Evolutionary conservation across 352 stramenopile genomes (phyloP), one percentile per base, ranked within the genome.

Genomic region (Thalassiosira exigua): DNA sequence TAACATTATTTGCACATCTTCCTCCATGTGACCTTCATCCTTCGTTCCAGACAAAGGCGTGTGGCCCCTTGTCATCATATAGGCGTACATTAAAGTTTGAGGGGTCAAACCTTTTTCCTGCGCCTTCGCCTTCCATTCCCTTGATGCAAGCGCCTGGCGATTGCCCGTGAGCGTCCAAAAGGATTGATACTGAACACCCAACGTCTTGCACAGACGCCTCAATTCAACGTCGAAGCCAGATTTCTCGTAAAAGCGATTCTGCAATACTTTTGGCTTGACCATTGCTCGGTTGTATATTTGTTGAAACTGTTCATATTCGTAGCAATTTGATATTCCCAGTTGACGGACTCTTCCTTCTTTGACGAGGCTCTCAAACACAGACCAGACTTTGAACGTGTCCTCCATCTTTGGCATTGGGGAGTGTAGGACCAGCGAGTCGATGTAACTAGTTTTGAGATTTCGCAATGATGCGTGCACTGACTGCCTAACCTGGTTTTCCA

Each of bases 101-200:
- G 79, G 61, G 41, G 79, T 76, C 12, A 90, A 46, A 29, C 39
- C 51, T 39, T 82, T 80, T 33, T 60, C 65, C 21, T 72, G 19
- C 0, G 79, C 78, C 42, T 79, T 54, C 26, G 21, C 48, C 44
- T 69, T 70, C 59, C 75, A 74, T 9, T 71, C 54, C 11, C 1
- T 5, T 1, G 14, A 75, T 29, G 44, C 29, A 27, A 92, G 36
- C 9, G 77, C 72, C n/a, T 85, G 14, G 32, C 52, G 57, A 73
- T 91, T 92, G 42, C 73, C 84, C 3, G 84, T 84, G 0, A 93
- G 50, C 19, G 87, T 94, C 88, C 88, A 94, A 61, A 94, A 94
- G 2, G 74, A 89, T 74, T 94, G 87, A 70, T 94, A 94, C 33
- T 53, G 50, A 1, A 94, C 82, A 36, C 46, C 52, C n/a, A 60